A percentile compares a stretch with the other conserved stretches of the same genome.
phyloP scores from a whole-genome alignment of 306 rosid species.

The Ammopiptanthus mongolicus region DNA sequence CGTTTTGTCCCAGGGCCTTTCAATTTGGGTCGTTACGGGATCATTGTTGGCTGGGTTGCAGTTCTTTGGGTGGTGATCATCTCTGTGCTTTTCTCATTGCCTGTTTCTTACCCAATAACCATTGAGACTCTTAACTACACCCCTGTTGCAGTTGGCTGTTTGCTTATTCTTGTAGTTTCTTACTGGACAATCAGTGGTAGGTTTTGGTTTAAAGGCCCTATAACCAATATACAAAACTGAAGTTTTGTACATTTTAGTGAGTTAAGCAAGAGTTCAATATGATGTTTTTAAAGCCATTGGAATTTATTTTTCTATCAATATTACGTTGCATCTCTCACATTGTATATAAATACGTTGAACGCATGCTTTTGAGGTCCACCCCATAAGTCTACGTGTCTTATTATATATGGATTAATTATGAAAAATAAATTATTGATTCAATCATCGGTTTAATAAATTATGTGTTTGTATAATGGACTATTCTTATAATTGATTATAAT shows the following conservation, averaged over 20 bases:
- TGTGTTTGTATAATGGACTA: too few relatives aligned
- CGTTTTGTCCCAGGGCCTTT: constrained; percentile 71
- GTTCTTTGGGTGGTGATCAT: constrained; percentile 85
- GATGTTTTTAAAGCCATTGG: background rate
- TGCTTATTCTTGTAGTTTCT: constrained; percentile 56
- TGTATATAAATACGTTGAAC: too few relatives aligned
- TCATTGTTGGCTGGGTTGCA: constrained; percentile 70
- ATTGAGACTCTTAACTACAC: constrained; percentile 76
- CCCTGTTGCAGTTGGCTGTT: constrained; percentile 85
- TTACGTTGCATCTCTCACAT: too few relatives aligned
- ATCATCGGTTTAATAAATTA: too few relatives aligned
- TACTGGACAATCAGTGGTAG: constrained; percentile 64
- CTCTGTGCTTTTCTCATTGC: constrained; percentile 79
- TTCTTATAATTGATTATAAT: too few relatives aligned
- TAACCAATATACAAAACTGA: constrained; percentile 54
- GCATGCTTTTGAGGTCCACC: too few relatives aligned
- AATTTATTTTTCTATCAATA: too few relatives aligned
- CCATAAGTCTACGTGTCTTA: too few relatives aligned
- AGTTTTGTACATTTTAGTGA: background rate
- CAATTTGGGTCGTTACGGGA: constrained; percentile 68
- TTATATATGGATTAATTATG: too few relatives aligned
- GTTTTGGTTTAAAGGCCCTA: constrained; percentile 86
- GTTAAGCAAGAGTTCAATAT: background rate
- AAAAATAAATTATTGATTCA: too few relatives aligned
- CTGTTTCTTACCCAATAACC: constrained; percentile 78